Conservation (phyloP, 305 asterid genomes). For the Stenogyne calaminthoides region DNA sequence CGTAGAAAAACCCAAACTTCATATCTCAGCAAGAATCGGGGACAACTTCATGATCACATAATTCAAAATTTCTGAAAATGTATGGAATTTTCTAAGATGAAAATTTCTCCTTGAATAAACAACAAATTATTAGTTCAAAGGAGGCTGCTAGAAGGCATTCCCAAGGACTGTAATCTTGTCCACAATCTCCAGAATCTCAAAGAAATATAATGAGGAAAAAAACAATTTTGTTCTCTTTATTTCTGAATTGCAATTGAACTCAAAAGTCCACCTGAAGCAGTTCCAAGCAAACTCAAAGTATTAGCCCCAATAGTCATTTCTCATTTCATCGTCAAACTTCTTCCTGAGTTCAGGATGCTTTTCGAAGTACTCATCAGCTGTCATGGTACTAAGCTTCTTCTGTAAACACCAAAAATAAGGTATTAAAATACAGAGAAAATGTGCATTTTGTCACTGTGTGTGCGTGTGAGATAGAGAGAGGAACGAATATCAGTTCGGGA, state of each 20-base stretch:
- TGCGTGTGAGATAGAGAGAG: background rate
- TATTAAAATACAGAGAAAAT: conserved; percentile 19
- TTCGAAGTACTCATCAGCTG: conserved; percentile 90
- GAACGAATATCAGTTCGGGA: background rate
- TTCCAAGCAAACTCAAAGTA: conserved; percentile 30
- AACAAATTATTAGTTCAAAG: conserved; percentile 12
- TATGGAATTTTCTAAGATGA: background rate
- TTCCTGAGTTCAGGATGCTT: conserved; percentile 96
- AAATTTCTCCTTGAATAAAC: background rate
- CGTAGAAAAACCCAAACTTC: background rate
- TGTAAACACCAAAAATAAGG: conserved; percentile 41
- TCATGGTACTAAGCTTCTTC: conserved; percentile 87
- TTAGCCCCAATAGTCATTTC: conserved; percentile 97
- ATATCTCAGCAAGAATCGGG: background rate
- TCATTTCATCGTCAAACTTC: conserved; percentile 97
- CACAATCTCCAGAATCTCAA: conserved; percentile 25
- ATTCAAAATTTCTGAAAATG: background rate
- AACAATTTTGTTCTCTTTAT: conserved; percentile 43
- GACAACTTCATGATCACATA: background rate
- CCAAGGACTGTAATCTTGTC: conserved; percentile 27
- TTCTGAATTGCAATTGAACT: conserved; percentile 44
- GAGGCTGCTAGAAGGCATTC: conserved; percentile 31
- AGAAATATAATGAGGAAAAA: background rate
- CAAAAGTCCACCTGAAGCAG: conserved; percentile 34
- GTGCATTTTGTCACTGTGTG: background rate